A percentile compares a stretch with the other conserved stretches of the same genome.
Conservation (phyloP, 2,329 filamentous ascomycete genomes). For the Apiospora sp. region DNA sequence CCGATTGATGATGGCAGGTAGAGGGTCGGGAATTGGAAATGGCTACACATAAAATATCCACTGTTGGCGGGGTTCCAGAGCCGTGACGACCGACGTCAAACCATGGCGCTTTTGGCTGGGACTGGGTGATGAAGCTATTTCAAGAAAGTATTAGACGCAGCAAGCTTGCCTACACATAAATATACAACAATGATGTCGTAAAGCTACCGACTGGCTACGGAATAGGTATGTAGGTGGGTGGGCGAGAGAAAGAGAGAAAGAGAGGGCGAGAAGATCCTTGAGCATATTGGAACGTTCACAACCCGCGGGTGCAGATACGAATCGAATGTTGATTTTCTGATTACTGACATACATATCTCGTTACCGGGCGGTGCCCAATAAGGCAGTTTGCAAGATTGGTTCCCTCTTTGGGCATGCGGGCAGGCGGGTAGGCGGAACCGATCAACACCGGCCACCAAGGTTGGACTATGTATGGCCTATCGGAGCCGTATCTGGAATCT, state of each 20-base stretch:
- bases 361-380: background rate
- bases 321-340: conserved; percentile 5
- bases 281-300: background rate
- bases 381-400: background rate
- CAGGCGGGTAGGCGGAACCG: background rate
- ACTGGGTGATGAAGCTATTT: background rate
- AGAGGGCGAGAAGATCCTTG: background rate
- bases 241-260: background rate
- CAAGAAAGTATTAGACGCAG: background rate
- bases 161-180: background rate
- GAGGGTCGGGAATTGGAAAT: background rate
- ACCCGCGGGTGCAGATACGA: background rate
- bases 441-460: conserved; percentile 13
- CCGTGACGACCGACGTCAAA: conserved; percentile 15
- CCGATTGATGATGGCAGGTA: background rate
- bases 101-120: background rate
- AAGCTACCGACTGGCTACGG: background rate
- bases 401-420: background rate
- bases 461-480: background rate
- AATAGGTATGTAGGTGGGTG: background rate
- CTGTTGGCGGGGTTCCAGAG: conserved; percentile 16
- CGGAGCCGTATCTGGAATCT: background rate
- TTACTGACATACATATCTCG: background rate
- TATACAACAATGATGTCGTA: background rate
- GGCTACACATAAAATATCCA: conserved; percentile 12